These are phyloP conservation scores for Coniochaeta ligniaria DNA, from an alignment of 2,329 filamentous ascomycete species.

Conservation along the genomic window DNA sequence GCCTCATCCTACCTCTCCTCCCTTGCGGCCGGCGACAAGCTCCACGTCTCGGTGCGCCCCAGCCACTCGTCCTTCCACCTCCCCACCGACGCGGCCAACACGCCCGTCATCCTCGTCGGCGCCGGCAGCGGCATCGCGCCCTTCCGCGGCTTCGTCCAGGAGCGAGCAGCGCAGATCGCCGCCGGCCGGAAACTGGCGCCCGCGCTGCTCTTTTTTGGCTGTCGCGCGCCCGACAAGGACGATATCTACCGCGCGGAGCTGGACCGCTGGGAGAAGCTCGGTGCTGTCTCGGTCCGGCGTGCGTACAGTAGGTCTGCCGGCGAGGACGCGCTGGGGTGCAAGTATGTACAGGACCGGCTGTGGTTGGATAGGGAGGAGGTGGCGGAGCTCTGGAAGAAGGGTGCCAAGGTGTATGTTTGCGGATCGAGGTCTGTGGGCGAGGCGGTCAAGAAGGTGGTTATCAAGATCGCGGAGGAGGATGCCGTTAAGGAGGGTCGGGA, in stretches of 20 bases:
- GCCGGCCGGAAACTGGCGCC: conserved; percentile 48
- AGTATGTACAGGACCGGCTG: conserved; percentile 39
- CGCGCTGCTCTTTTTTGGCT: conserved; percentile 60
- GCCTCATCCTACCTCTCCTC: conserved; percentile 53
- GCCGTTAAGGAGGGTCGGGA: conserved; percentile 18
- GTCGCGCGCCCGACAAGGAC: conserved; percentile 46
- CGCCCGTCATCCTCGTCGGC: conserved; percentile 42
- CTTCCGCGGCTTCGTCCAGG: conserved; percentile 57
- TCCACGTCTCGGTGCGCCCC: conserved; percentile 42
- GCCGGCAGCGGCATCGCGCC: conserved; percentile 53
- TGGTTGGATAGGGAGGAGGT: conserved; percentile 30
- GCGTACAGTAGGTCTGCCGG: conserved; percentile 44
- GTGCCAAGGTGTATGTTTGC: conserved; percentile 53
- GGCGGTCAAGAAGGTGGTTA: conserved; percentile 26
- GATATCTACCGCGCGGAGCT: conserved; percentile 54
- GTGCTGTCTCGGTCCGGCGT: conserved; percentile 53
- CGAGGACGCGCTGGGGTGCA: conserved; percentile 26
- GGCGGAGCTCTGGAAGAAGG: conserved; percentile 23
- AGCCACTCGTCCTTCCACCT: conserved; percentile 40
- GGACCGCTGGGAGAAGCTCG: conserved; percentile 49
- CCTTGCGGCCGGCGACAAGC: conserved; percentile 32
- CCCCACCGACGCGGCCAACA: conserved; percentile 33
- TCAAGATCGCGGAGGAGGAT: conserved; percentile 26
- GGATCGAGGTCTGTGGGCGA: conserved; percentile 40
- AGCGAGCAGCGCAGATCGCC: conserved; percentile 44